A percentile compares a stretch with the other conserved stretches of the same genome.
phyloP scores from a whole-genome alignment of 345 rosid genomes.

The Camelina laxa region DNA sequence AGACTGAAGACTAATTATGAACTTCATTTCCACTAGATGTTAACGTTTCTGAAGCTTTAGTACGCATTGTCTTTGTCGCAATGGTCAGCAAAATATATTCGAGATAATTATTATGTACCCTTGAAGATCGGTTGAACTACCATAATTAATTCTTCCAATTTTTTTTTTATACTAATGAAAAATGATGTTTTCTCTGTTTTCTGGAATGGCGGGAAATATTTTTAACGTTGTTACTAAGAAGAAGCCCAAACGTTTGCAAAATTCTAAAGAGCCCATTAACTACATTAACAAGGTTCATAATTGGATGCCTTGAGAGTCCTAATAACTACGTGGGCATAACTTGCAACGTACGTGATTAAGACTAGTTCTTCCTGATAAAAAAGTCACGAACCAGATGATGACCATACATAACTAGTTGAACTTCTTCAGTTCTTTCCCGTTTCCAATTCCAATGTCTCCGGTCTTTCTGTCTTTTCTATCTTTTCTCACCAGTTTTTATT shows the following conservation, averaged over 20 bases:
- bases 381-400: too few species aligned
- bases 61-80: background rate
- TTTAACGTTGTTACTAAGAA: too few species aligned
- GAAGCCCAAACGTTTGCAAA: background rate
- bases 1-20: too few species aligned
- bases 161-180: background rate
- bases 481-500: too few species aligned
- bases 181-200: background rate
- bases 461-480: background rate
- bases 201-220: too few species aligned
- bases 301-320: background rate
- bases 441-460: background rate
- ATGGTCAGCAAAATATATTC: background rate
- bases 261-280: constrained; percentile 5
- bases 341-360: constrained; percentile 40
- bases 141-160: background rate
- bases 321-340: constrained; percentile 19
- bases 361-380: too few species aligned
- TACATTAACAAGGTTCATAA: constrained; percentile 20
- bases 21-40: too few species aligned
- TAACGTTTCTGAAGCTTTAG: too few species aligned
- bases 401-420: too few species aligned
- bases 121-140: background rate
- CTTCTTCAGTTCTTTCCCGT: too few species aligned
- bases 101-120: background rate